Evolutionary conservation across 129 eudicot genomes (phyloP).

Genomic region (Saussurea involucrata): DNA sequence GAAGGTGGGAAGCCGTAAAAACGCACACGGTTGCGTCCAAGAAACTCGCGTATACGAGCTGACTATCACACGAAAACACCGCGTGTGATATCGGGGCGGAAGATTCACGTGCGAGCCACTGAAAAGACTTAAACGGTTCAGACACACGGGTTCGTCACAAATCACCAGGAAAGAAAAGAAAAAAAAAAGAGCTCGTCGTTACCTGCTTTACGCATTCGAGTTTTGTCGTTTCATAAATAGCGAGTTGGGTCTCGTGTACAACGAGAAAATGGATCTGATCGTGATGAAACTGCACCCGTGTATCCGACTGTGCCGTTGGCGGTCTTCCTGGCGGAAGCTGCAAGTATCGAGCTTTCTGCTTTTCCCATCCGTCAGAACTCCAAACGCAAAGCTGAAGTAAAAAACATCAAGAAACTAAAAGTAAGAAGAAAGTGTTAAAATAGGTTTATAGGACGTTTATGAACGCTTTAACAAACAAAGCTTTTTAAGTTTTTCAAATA

Average conservation of each 20-base stretch:
- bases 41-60: slow-evolving; percentile 73
- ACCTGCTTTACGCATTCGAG: slow-evolving; percentile 89
- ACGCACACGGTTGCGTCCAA: slow-evolving; percentile 76
- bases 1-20: slow-evolving; percentile 66
- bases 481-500: too few species aligned
- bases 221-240: slow-evolving; percentile 78
- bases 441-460: too few species aligned
- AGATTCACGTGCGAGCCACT: slow-evolving; percentile 50
- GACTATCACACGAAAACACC: slow-evolving; percentile 52
- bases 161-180: not conserved
- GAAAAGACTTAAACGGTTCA: not conserved
- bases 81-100: slow-evolving; percentile 57
- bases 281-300: slow-evolving; percentile 93
- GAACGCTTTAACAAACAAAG: too few species aligned
- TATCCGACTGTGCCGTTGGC: slow-evolving; percentile 61
- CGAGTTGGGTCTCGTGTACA: slow-evolving; percentile 90
- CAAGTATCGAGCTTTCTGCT: slow-evolving; percentile 62
- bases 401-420: not conserved
- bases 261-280: slow-evolving; percentile 89
- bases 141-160: not conserved
- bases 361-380: slow-evolving; percentile 94
- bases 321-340: slow-evolving; percentile 76
- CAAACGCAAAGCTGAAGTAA: slow-evolving; percentile 74
- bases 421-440: not conserved
- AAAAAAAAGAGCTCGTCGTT: not conserved